phyloP scores from a whole-genome alignment of 2,329 filamentous ascomycete species.

The Epichloe scottii region DNA sequence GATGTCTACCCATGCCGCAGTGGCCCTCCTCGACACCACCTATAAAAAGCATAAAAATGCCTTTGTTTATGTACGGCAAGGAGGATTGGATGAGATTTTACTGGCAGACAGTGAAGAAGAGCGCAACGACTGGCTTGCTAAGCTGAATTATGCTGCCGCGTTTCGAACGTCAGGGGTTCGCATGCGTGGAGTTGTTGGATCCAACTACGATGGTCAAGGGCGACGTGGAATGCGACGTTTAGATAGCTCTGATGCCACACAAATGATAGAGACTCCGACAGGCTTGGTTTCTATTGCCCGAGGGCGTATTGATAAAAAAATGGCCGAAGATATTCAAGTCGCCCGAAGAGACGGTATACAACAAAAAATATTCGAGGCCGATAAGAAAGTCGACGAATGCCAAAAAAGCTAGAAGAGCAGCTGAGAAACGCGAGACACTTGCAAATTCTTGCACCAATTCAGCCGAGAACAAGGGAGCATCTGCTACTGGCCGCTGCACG shows the following conservation, averaged over 20 bases:
- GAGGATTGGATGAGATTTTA: constrained; percentile 79
- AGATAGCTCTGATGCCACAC: constrained; percentile 47
- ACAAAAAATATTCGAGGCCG: constrained; percentile 70
- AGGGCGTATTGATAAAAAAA: constrained; percentile 63
- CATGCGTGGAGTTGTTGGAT: constrained; percentile 76
- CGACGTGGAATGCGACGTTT: constrained; percentile 60
- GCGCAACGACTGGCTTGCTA: constrained; percentile 92
- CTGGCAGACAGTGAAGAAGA: constrained; percentile 83
- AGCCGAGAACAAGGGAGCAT: constrained; percentile 77
- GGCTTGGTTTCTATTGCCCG: constrained; percentile 64
- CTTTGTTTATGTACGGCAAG: constrained; percentile 79
- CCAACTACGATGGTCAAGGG: constrained; percentile 72
- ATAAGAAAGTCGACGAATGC: constrained; percentile 60
- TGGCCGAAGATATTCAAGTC: constrained; percentile 74
- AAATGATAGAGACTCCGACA: constrained; percentile 54
- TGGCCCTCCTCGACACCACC: constrained; percentile 70
- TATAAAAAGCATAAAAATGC: constrained; percentile 96
- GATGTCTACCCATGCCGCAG: constrained; percentile 86
- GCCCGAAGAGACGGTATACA: constrained; percentile 74
- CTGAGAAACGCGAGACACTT: constrained; percentile 84
- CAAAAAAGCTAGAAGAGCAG: constrained; percentile 71
- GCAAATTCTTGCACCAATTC: constrained; percentile 77
- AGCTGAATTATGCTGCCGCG: constrained; percentile 90
- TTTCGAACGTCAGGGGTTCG: constrained; percentile 86
- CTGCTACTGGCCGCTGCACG: constrained; percentile 74